Base-by-base conservation (phyloP, 768 basidiomycete species). In the Exsudoporus frostii region DNA sequence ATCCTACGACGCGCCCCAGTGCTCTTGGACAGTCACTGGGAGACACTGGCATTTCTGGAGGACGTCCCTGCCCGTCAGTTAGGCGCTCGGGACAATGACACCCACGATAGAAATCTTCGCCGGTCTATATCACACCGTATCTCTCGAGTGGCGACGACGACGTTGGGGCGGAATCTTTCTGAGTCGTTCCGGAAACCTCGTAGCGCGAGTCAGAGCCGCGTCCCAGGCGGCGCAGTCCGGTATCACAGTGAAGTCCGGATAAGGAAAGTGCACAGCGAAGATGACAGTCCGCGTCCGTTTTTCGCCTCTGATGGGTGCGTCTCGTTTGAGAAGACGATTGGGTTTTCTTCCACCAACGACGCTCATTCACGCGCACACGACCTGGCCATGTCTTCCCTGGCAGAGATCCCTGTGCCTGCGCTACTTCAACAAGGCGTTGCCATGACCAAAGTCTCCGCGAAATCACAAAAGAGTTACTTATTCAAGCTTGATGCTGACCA, bases 391-490 rank as follows among this genome's bases (percentile, higher is more conserved):
- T 48, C 57, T 36, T 39, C 53, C 24, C 34, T 62, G 24, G 53
- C 59, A 14, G 78, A 85, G 34, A 68, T 80, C 14, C 72, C 76
- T 0, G 81, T 90, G 3, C 86, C 88, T 1, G 67, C 69, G 42
- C 60, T 79, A 13, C 71, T 91, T 22, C 79, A 82, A 63, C 69
- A 76, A 7, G 90, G 90, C 40, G 82, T 80, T 1, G 78, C 79
- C 0, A 88, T 96, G 85, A 83, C 84, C 57, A 97, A 96, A 64
- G 85, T 95, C 15, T 86, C 90, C 2, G 78, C 80, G 25, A 88
- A 85, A 71, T 87, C 85, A 59, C 80, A 86, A 65, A 90, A 90
- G 67, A 81, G 76, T 42, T 77, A 84, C 32, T 60, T 85, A 5
- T 88, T 94, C 66, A 77, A 79, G 40, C 72, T 96, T 8, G 88